Evolutionary conservation across 1,139 yeast species (phyloP).

Genomic region (Kodamaea alishanica): DNA sequence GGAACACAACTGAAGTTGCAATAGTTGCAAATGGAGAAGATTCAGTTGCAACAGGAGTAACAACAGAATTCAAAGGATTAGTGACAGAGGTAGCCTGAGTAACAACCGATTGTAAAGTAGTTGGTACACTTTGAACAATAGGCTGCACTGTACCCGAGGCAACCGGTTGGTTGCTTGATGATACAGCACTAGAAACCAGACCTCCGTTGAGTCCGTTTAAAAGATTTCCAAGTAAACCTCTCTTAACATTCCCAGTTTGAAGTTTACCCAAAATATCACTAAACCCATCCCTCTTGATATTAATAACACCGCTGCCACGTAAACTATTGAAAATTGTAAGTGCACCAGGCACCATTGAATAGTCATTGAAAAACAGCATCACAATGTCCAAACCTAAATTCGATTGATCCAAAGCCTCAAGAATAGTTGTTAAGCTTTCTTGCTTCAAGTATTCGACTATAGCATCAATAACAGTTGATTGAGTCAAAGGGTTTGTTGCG

Average conservation of each 20-base stretch:
- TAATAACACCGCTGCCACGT: conserved; percentile 13
- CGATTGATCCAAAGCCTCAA: conserved; percentile 24
- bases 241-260: conserved; percentile 1
- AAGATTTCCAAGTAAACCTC: conserved; percentile 7
- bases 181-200: not conserved
- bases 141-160: not conserved
- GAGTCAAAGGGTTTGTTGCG: conserved; percentile 22
- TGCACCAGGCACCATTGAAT: conserved; percentile 20
- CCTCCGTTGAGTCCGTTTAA: not conserved
- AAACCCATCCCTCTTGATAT: conserved; percentile 7
- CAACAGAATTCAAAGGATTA: not conserved
- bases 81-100: conserved; percentile 1
- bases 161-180: too few relatives aligned
- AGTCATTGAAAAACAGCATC: conserved; percentile 22
- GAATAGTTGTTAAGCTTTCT: conserved; percentile 21
- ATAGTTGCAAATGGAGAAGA: not conserved
- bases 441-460: conserved; percentile 22
- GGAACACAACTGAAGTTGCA: not conserved
- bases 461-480: conserved; percentile 20
- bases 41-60: conserved; percentile 1
- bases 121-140: conserved; percentile 1
- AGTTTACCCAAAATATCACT: conserved; percentile 3
- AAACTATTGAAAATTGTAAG: conserved; percentile 18
- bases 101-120: not conserved
- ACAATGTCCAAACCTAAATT: conserved; percentile 29